Percentiles rank a stretch among this genome's conserved stretches.
Conservation (phyloP, 257 asterid genomes). For the Coffea canephora region DNA sequence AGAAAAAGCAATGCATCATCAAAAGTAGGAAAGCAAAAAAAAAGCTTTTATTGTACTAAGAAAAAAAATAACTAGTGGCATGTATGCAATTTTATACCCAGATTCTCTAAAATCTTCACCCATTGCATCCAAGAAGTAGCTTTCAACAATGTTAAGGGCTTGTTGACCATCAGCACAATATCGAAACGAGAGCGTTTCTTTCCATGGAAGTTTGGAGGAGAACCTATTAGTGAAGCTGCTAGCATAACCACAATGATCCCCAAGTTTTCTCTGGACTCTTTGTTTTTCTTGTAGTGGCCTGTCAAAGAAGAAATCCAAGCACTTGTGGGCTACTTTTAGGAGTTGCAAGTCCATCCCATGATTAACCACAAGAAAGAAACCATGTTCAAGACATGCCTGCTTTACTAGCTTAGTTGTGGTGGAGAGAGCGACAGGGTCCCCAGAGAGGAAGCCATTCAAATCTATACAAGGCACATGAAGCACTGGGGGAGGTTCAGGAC, state of each 20-base stretch:
- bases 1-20: background rate
- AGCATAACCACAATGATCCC: conserved; percentile 72
- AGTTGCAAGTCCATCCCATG: conserved; percentile 61
- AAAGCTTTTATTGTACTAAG: background rate
- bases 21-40: background rate
- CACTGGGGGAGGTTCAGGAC: conserved; percentile 36
- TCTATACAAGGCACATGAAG: conserved; percentile 58
- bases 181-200: conserved; percentile 66
- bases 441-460: conserved; percentile 45
- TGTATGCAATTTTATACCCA: conserved; percentile 43
- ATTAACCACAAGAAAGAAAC: conserved; percentile 59
- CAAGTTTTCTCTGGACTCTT: conserved; percentile 43
- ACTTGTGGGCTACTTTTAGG: conserved; percentile 41
- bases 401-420: conserved; percentile 33
- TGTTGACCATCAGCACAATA: conserved; percentile 37
- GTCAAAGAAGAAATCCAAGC: conserved; percentile 41
- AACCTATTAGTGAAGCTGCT: conserved; percentile 74
- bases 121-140: conserved; percentile 42
- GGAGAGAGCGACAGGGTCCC: conserved; percentile 37
- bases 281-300: conserved; percentile 51
- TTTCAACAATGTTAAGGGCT: conserved; percentile 22
- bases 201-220: conserved; percentile 83
- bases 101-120: conserved; percentile 50
- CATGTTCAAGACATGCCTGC: conserved; percentile 61
- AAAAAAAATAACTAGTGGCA: background rate